Conservation (phyloP, 768 basidiomycete genomes). For the Leccinum imitatum region DNA sequence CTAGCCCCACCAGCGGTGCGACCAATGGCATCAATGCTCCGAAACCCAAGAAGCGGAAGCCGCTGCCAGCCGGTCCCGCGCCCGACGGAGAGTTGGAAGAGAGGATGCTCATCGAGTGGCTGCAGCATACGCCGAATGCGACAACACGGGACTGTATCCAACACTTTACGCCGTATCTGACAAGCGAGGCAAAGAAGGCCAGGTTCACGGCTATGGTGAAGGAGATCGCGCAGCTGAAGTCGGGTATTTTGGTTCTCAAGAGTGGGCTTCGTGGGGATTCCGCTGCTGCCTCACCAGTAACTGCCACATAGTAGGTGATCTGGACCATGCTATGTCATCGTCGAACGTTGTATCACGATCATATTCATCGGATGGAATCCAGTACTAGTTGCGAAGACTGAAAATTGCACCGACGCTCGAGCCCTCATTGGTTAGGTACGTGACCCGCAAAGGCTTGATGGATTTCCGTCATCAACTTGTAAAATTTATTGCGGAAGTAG, state of each 20-base stretch:
- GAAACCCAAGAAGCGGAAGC: conserved; percentile 59
- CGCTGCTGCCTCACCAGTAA: conserved; percentile 22
- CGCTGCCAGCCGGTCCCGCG: conserved; percentile 36
- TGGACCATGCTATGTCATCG: conserved; percentile 14
- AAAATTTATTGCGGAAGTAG: not conserved
- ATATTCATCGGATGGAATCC: conserved; percentile 16
- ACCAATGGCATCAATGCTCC: conserved; percentile 30
- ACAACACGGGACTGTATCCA: conserved; percentile 79
- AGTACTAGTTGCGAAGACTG: conserved; percentile 1
- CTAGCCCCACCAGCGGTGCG: conserved; percentile 8
- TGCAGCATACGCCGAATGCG: conserved; percentile 65
- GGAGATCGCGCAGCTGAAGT: conserved; percentile 73
- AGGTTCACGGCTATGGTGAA: conserved; percentile 79
- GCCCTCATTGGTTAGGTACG: not conserved
- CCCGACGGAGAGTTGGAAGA: conserved; percentile 61
- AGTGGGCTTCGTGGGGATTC: conserved; percentile 37
- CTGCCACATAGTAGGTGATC: conserved; percentile 27
- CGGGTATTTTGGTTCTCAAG: conserved; percentile 59
- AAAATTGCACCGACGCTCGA: not conserved
- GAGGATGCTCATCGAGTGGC: conserved; percentile 71
- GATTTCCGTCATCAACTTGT: not conserved
- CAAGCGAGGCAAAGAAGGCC: conserved; percentile 64
- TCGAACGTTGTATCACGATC: conserved; percentile 20
- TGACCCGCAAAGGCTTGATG: not conserved
- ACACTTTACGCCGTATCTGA: conserved; percentile 74